Base-by-base conservation (phyloP, 1,284 basidiomycete species). In the Cryptococcus sp. region DNA sequence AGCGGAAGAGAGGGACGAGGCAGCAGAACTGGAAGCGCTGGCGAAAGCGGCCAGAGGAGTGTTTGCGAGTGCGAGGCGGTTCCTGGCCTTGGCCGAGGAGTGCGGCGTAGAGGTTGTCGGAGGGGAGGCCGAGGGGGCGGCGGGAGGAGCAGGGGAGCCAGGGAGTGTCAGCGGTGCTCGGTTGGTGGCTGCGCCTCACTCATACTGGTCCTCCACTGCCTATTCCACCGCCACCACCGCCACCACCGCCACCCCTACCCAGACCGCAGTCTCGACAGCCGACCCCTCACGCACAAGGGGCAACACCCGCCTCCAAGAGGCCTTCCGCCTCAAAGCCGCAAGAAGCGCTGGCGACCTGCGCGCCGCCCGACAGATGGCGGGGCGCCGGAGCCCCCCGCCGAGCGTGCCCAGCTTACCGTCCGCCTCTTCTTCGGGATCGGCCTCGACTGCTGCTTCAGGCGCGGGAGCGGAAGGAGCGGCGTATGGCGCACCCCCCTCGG, bases 41-140 rank as follows among this genome's bases (percentile, higher is more conserved):
- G 73, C 79, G 0, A 62, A 66, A 2, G 67, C 80, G 7, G 80
- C 81, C 0, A 61, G 77, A 37, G 67, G 69, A 23, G 79, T 82
- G 0, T 75, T 80, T 20, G 67, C 54, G 4, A 73, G 76, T 53
- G 78, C 81, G n/a, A 68, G 73, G 50, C 60, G 65, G 15, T 82
- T 83, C 58, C 65, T 83, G 46, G 82, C 83, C 3, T 81, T 90
- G 43, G 88, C 89, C 8, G 82, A 86, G 39, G 87, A 90, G 59
- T 90, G 85, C 70, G 91, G 89, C 13, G 78, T 94, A 18, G 82
- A 86, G 50, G 80, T 50, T 24, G 52, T 21, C 18, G 53, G 37
- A 9, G 43, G 46, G 21, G 52, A 47, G 33, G 33, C 5, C 49
- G 13, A 50, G 44, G 11, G 52, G 28, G 28, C 28, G 28, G 28